phyloP scores from a whole-genome alignment of 108 stramenopile genomes.

The Epithemia pelagica region DNA sequence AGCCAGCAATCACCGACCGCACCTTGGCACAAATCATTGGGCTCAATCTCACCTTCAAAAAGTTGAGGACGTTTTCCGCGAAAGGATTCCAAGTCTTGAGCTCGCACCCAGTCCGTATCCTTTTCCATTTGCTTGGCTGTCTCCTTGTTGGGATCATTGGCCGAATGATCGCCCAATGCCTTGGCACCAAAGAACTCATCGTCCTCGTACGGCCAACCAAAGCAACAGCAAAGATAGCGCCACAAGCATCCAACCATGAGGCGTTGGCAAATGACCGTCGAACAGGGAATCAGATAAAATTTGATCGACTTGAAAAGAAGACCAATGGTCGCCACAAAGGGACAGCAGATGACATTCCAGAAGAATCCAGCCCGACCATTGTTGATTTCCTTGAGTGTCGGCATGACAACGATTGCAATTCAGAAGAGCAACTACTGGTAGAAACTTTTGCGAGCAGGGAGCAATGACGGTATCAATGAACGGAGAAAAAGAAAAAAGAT shows the following conservation, averaged over 20 bases:
- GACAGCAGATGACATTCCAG: slow-evolving; percentile 28
- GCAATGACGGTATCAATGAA: no score
- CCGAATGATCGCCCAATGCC: slow-evolving; percentile 23
- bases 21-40: slow-evolving; percentile 56
- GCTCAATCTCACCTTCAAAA: slow-evolving; percentile 46
- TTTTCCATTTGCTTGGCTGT: slow-evolving; percentile 16
- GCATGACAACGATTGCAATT: not conserved
- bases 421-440: not conserved
- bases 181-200: slow-evolving; percentile 31
- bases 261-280: slow-evolving; percentile 26
- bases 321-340: slow-evolving; percentile 28
- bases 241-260: slow-evolving; percentile 22
- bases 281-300: slow-evolving; percentile 28
- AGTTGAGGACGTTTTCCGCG: slow-evolving; percentile 35
- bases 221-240: slow-evolving; percentile 29
- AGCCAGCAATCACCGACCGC: slow-evolving; percentile 73
- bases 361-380: not conserved
- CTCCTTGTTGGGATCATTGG: slow-evolving; percentile 1
- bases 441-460: not conserved
- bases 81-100: slow-evolving; percentile 20
- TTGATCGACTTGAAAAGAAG: slow-evolving; percentile 25
- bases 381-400: not conserved
- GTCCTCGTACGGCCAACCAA: slow-evolving; percentile 24
- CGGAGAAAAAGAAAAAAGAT: no score
- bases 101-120: slow-evolving; percentile 30